Evolutionary conservation across 345 rosid genomes (phyloP), one percentile per base, ranked within the genome.

Genomic region (Adansonia digitata): DNA sequence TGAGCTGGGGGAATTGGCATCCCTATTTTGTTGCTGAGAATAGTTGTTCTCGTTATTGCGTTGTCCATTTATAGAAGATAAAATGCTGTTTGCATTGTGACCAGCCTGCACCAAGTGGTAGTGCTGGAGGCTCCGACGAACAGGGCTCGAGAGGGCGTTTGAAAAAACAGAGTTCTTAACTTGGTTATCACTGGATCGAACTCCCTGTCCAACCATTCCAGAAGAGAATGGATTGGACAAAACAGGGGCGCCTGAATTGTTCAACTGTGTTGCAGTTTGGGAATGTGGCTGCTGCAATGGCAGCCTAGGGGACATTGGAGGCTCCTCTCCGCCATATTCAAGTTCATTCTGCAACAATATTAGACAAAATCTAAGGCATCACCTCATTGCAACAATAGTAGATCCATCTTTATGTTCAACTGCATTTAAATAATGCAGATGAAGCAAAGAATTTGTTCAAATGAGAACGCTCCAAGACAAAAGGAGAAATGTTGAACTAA

Each of bases 121-220:
- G 52, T 80, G 83, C 74, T 89, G 93, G 68, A 91, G 92, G 83
- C 90, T 89, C 71, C 89, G 84, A 31, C 92, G 87, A 71, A 89
- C 85, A 0, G 96, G 96, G 77, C 96, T 91, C 11, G 93, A 89
- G 45, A 91, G 89, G 59, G 85, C 92, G 57, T 84, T 82, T 1
- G 90, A 87, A 76, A 87, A 87, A 42, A 85, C 89, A 1, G 84
- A 76, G 83, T 78, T 49, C 79, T 91, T 91, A 6, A 79, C 82
- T 81, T 85, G 87, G 13, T 77, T 77, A 76, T 89, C 93, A 4
- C 78, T 82, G 20, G 84, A 60, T 3, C 85, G 84, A 65, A 61
- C 65, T 67, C 80, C 83, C 18, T 80, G 81, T n/a, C 66, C 83
- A 2, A 34, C 69, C 7, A 76, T 61, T 12, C 81, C 71, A 3